These are phyloP conservation scores for Aspergillus coremiiformis DNA, from an alignment of 495 filamentous ascomycete species.

Conservation along the genomic window DNA sequence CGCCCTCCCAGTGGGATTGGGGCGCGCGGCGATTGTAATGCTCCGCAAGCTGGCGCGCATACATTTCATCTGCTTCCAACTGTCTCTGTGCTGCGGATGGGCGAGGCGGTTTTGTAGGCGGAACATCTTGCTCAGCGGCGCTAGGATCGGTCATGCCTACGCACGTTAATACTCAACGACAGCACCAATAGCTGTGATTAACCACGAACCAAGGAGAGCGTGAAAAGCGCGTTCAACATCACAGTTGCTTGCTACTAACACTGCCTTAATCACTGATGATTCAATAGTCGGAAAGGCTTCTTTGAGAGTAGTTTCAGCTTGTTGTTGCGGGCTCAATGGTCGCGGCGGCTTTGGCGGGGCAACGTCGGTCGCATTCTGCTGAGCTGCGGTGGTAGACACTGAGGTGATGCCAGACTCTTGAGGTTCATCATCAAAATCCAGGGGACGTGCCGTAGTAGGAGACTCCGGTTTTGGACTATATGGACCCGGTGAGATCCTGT, in stretches of 20 bases:
- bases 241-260: constrained; percentile 77
- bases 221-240: constrained; percentile 93
- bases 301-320: constrained; percentile 80
- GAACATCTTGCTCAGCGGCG: constrained; percentile 58
- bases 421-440: constrained; percentile 83
- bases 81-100: constrained; percentile 66
- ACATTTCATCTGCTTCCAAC: constrained; percentile 83
- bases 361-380: constrained; percentile 33
- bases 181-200: constrained; percentile 1
- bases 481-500: constrained; percentile 25
- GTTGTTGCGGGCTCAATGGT: constrained; percentile 69
- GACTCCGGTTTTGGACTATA: constrained; percentile 57
- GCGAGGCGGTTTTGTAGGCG: constrained; percentile 66
- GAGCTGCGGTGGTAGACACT: constrained; percentile 28
- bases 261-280: constrained; percentile 72
- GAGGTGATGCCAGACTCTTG: constrained; percentile 51
- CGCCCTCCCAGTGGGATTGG: constrained; percentile 39
- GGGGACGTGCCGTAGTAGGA: constrained; percentile 71
- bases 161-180: constrained; percentile 2
- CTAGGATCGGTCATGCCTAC: constrained; percentile 90
- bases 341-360: constrained; percentile 84
- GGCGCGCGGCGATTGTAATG: constrained; percentile 60
- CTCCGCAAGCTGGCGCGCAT: constrained; percentile 87
- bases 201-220: constrained; percentile 68
- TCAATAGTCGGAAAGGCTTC: constrained; percentile 93